These are phyloP conservation scores for Conidiobolus coronatus DNA, from an alignment of 371 early-diverging fungal genomes.

Conservation along the genomic window DNA sequence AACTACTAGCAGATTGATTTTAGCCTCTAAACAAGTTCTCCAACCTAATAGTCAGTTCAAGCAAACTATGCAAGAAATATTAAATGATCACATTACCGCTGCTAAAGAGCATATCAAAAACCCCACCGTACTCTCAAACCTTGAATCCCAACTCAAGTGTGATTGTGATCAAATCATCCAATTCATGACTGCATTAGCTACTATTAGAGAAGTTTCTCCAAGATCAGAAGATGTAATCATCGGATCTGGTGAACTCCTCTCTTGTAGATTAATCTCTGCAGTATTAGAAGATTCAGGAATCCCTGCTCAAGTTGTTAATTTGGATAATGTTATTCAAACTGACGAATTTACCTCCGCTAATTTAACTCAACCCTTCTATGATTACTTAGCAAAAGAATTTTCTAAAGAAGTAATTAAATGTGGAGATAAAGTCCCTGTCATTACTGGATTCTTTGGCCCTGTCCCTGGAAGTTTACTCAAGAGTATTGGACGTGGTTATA, in stretches of 20 bases:
- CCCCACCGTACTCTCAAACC: constrained; percentile 20
- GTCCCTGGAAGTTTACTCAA: constrained; percentile 80
- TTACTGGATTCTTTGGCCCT: constrained; percentile 89
- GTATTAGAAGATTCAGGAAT: constrained; percentile 54
- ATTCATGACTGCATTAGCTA: constrained; percentile 84
- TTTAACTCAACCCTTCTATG: constrained; percentile 81
- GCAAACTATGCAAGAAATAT: constrained; percentile 47
- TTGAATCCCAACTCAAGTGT: constrained; percentile 29
- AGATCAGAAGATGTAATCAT: constrained; percentile 86
- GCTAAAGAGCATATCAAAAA: constrained; percentile 29
- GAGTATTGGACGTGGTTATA: constrained; percentile 93
- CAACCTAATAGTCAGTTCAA: constrained; percentile 28
- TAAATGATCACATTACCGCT: constrained; percentile 53
- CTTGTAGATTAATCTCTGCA: constrained; percentile 72
- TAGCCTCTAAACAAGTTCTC: constrained; percentile 45
- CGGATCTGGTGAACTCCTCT: constrained; percentile 80
- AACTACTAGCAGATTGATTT: constrained; percentile 46
- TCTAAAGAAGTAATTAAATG: constrained; percentile 31
- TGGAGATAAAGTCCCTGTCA: constrained; percentile 52
- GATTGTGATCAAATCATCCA: constrained; percentile 54
- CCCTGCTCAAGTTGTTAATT: constrained; percentile 56
- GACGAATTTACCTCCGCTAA: constrained; percentile 42
- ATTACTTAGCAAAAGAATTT: constrained; percentile 51
- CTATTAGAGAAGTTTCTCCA: constrained; percentile 91
- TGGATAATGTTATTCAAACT: constrained; percentile 54